Base-by-base conservation (phyloP, 2,329 filamentous ascomycete species). In the Ceratocystis papillata region DNA sequence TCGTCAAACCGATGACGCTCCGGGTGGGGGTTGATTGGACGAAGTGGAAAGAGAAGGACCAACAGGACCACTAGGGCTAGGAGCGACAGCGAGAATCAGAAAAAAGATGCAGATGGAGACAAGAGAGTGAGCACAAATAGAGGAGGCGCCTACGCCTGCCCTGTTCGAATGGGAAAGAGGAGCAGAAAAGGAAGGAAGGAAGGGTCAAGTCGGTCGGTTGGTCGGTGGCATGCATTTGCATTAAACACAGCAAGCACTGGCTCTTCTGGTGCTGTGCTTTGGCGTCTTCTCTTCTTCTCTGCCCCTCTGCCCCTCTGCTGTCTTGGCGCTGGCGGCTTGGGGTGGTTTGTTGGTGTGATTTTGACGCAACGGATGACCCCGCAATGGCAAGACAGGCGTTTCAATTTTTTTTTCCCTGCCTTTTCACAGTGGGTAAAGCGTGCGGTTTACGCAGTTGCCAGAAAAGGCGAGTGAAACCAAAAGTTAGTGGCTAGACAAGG, bases 61-160 rank as follows among this genome's bases (percentile, higher is more conserved):
- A 41, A 5, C 37, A 41, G 37, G 37, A 41, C 37, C 37, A 41
- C 37, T 41, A 15, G 37, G 37, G 12, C 48, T 50, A 5, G 20
- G n/a, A 50, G 48, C 8, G 1, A 50, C n/a, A 15, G 3, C 7
- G 8, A 66, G 48, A 61, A 60, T 22, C 15, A 46, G 30, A 28
- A 30, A 60, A 15, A 6, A 45, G 45, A 12, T 28, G 25, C 48
- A 48, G 30, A 61, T 20, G 8, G 30, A 50, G 46, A 33, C 59
- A 33, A 57, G 17, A 57, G 17, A 45, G 17, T 8, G 10, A 17
- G 53, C 17, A 30, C 25, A n/a, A 60, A 25, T n/a, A 12, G n/a
- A 63, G 46, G 61, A 63, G 61, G 63, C 63, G 63, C 63, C 63
- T 65, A 41, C 63, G 63, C 37, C 53, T 65, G 63, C 63, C 63